Base-by-base conservation (phyloP, 345 rosid genomes). In the Linum tenue region DNA sequence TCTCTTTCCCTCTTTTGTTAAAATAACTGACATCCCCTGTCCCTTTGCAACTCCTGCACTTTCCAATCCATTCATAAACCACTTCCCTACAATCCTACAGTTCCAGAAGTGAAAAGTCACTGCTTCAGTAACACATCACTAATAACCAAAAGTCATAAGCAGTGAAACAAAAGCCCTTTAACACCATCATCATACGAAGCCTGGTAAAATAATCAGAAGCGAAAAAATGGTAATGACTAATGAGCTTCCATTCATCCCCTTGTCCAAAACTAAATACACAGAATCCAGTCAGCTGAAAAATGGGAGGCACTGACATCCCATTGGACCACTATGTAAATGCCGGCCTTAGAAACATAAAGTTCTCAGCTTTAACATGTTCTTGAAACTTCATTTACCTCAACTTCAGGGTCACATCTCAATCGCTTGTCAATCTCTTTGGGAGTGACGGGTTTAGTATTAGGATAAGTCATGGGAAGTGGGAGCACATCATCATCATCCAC, bases 41-140 rank as follows among this genome's bases (percentile, higher is more conserved):
- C 40, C 97, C 98, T 79, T 92, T 92, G 73, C 97, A 92, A 76
- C 96, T 86, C 75, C 82, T 73, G 71, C 98, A 92, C 79, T 84
- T 80, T 5, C 98, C 98, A 64, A 95, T 92, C 98, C 98, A 90
- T 75, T 92, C 98, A 75, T 85, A 92, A 53, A 92, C 97, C 79
- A 90, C 90, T 76, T 80, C 89, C 66, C 66, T 75, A 63, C 97
- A 92, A 74, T 90, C 97, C 97, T 90, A 69, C 76, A 82, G 68
- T 22, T 22, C 31, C 31, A 22, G 31, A 22, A 22, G 31, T 22
- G 31, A 22, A 17, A 59, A 70, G 61, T 37, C 42, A 65, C 55
- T 37, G 15, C 39, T 55, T 55, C 64, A 65, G n/a, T 9, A 69
- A 56, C 31, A 22, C 31, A 22, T 22, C 31, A 22, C 31, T 22